phyloP scores from a whole-genome alignment of 495 filamentous ascomycete species.

The Hypoxylon fuscum region DNA sequence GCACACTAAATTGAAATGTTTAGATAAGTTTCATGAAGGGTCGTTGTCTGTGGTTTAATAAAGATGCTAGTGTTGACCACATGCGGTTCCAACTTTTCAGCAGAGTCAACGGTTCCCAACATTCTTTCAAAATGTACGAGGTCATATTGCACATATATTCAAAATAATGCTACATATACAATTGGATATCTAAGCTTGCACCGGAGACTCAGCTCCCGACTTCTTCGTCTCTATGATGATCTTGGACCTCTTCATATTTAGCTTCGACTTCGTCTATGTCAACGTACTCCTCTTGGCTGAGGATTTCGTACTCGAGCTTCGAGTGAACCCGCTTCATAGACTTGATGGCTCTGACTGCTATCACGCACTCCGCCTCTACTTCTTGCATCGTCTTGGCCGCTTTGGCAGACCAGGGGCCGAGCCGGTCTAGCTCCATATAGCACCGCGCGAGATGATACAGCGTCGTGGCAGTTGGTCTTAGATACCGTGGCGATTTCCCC shows the following conservation, averaged over 20 bases:
- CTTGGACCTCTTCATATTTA: constrained; percentile 10
- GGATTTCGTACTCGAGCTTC: constrained; percentile 40
- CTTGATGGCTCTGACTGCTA: constrained; percentile 46
- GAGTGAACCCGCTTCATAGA: constrained; percentile 45
- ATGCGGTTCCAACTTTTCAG: too few relatives aligned
- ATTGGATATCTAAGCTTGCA: background rate
- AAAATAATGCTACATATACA: constrained; percentile 5
- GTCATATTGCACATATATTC: too few relatives aligned
- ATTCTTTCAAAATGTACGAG: too few relatives aligned
- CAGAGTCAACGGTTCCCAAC: too few relatives aligned
- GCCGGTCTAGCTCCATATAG: constrained; percentile 51
- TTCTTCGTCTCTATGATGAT: background rate
- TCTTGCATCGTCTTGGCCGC: constrained; percentile 30
- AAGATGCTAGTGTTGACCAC: too few relatives aligned
- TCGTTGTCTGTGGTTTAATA: too few relatives aligned
- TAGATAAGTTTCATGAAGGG: too few relatives aligned
- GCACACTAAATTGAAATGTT: too few relatives aligned
- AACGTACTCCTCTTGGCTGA: constrained; percentile 21
- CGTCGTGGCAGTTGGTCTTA: constrained; percentile 51
- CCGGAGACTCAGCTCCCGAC: background rate
- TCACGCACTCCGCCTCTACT: constrained; percentile 42
- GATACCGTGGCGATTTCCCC: constrained; percentile 40
- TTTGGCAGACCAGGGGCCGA: constrained; percentile 46
- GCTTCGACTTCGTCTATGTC: constrained; percentile 6
- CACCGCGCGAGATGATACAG: constrained; percentile 49